phyloP scores from a whole-genome alignment of 805 yeast species.

The Myxozyma geophila region DNA sequence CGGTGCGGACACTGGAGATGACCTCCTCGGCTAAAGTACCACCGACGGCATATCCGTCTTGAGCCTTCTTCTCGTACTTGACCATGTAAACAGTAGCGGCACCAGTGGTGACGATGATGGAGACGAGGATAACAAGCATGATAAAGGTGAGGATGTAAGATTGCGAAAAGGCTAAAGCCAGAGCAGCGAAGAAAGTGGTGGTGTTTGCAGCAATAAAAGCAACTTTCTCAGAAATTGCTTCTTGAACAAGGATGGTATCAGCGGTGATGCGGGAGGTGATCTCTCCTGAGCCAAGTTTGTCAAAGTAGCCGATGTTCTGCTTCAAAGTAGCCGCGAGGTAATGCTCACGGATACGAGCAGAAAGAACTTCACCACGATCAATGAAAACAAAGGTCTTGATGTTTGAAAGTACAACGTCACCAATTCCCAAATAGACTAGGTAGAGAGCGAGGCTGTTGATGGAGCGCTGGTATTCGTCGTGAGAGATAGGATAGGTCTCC shows the following conservation, averaged over 20 bases:
- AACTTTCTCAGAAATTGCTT: conserved; percentile 50
- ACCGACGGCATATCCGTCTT: conserved; percentile 32
- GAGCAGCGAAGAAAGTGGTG: conserved; percentile 48
- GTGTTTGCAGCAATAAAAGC: conserved; percentile 48
- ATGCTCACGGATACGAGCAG: conserved; percentile 49
- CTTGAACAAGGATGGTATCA: conserved; percentile 50
- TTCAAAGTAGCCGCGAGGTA: conserved; percentile 47
- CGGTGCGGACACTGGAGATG: conserved; percentile 48
- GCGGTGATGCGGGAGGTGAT: conserved; percentile 51
- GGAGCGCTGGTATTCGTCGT: conserved; percentile 25
- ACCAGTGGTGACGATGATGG: conserved; percentile 43
- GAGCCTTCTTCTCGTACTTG: conserved; percentile 25
- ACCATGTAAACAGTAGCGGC: conserved; percentile 43
- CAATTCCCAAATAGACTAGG: conserved; percentile 50
- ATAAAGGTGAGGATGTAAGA: conserved; percentile 49
- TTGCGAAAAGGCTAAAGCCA: conserved; percentile 47
- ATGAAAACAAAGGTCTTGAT: conserved; percentile 47
- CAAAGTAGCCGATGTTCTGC: conserved; percentile 52
- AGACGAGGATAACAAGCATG: conserved; percentile 44
- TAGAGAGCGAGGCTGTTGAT: conserved; percentile 37
- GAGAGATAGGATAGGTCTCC: conserved; percentile 14
- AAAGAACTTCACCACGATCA: conserved; percentile 49
- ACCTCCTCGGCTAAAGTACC: conserved; percentile 51
- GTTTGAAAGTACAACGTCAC: conserved; percentile 37
- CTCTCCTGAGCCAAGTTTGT: conserved; percentile 50